Evolutionary conservation across 495 filamentous ascomycete species (phyloP).

Genomic region (Xylaria telfairii): DNA sequence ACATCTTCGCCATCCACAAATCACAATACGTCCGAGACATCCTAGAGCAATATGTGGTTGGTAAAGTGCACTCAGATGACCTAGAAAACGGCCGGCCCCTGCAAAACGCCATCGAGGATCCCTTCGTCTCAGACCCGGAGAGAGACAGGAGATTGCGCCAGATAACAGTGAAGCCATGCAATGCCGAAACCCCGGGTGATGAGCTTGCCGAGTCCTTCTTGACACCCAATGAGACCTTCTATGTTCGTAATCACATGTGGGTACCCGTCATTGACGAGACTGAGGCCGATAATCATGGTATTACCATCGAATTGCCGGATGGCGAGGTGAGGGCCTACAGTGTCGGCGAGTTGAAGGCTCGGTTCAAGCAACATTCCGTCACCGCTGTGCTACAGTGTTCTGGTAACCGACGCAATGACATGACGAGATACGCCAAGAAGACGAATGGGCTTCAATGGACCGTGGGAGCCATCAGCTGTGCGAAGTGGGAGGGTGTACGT

Average conservation of each 20-base stretch:
- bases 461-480: conserved; percentile 64
- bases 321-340: conserved; percentile 58
- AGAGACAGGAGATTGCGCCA: conserved; percentile 54
- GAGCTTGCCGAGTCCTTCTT: conserved; percentile 53
- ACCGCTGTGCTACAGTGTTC: conserved; percentile 66
- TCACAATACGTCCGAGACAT: conserved; percentile 62
- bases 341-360: conserved; percentile 57
- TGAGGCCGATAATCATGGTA: conserved; percentile 49
- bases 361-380: conserved; percentile 60
- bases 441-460: conserved; percentile 67
- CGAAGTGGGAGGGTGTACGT: conserved; percentile 66
- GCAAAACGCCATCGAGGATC: conserved; percentile 58
- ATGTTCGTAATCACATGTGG: conserved; percentile 69
- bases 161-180: conserved; percentile 59
- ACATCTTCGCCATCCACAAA: conserved; percentile 68
- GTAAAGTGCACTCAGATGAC: conserved; percentile 57
- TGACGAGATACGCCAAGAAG: conserved; percentile 58
- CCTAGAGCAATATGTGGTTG: conserved; percentile 60
- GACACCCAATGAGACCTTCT: conserved; percentile 62
- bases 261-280: conserved; percentile 56
- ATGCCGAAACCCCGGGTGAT: conserved; percentile 60
- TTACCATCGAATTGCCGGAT: conserved; percentile 62
- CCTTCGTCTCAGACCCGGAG: conserved; percentile 58
- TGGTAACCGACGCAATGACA: conserved; percentile 67
- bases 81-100: conserved; percentile 56